Evolutionary conservation across 2,329 filamentous ascomycete genomes (phyloP), one percentile per base, ranked within the genome.

Genomic region (Harringtonia aguacate): DNA sequence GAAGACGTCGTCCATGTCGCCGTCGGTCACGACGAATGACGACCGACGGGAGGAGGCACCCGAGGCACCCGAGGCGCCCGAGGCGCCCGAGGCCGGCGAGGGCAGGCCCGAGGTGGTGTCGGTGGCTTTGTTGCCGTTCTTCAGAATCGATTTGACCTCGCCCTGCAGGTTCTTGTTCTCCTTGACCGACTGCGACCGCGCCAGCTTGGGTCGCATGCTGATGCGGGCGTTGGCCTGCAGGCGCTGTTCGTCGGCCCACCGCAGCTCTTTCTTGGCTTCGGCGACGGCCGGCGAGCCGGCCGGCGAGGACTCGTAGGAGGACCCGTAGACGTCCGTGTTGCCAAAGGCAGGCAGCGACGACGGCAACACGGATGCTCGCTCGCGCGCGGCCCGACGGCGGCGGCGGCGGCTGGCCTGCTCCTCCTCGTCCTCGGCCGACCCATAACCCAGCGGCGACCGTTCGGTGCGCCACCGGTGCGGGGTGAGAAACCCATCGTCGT

Each of bases 111-210:
- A 9, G 44, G 42, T 28, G 45, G 31, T 27, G 36, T 21, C 17
- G 43, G 33, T 35, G 4, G 36, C 18, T 14, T 36, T 40, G 27
- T 21, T 46, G 34, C 33, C 36, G 24, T 53, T 55, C 54, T 61
- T 61, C 10, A 61, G 51, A 36, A 61, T 61, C 6, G 56, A 52
- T 52, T 59, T 60, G 27, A 55, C 48, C 42, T 54, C 50, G 22
- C 47, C 43, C 18, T 52, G 48, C 39, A 49, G 46, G 18, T 43
- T 46, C 29, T 28, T 12, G 42, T 30, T 44, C 38, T n/a, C 38
- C 38, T 41, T 44, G 38, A 43, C 31, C 13, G 48, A 34, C 36
- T 44, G 31, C 27, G 43, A 27, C 17, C 51, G 53, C 28, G 39
- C 41, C 30, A 51, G 50, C 45, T 48, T 50, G 31, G 56, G 52